Base-by-base conservation (phyloP, 2,329 filamentous ascomycete species). In the Stylonectria norvegica region DNA sequence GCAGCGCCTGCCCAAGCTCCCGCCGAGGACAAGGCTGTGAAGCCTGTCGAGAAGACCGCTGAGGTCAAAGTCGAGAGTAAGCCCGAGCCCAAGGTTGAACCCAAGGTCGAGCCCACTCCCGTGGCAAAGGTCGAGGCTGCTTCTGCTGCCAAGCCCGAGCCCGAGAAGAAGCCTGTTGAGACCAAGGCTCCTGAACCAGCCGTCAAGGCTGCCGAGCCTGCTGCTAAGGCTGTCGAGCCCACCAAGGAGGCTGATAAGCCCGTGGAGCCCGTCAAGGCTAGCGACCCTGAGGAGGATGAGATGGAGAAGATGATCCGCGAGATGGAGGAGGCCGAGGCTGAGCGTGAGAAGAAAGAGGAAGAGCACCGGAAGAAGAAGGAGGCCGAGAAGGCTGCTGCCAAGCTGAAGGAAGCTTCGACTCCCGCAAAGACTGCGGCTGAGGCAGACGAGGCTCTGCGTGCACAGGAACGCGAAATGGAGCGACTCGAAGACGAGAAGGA, bases 381-480 rank as follows among this genome's bases (percentile, higher is more conserved):
- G 3, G 70, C 66, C 5, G 67, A 69, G 30, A 66, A 70, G 50
- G 62, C 64, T 32, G 68, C 66, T 0, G 69, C 69, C 16, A 77
- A 78, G 49, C 72, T 69, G 8, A 71, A 73, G 40, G 75, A 73
- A 33, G 73, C 73, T 3, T 66, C 64, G 12, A 62, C 68, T 17
- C 51, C 60, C 32, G 61, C 62, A 38, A 60, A 64, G 8, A 73
- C 70, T 22, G 72, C 75, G 25, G 78, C 73, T 4, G 75, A 79
- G n/a, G 73, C 71, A 37, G 78, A 82, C 59, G 74, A 73, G 42
- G 85, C 83, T 65, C 77, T 89, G 43, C 79, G 77, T 15, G 85
- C 89, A 63, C 77, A 83, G 47, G 85, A 88, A 61, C 75, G 76
- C 15, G 85, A 85, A 66, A 84, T 82, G 74, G 83, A 85, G 56